Conservation (phyloP, 1,139 yeast genomes). For the Taphrina wiesneri region DNA sequence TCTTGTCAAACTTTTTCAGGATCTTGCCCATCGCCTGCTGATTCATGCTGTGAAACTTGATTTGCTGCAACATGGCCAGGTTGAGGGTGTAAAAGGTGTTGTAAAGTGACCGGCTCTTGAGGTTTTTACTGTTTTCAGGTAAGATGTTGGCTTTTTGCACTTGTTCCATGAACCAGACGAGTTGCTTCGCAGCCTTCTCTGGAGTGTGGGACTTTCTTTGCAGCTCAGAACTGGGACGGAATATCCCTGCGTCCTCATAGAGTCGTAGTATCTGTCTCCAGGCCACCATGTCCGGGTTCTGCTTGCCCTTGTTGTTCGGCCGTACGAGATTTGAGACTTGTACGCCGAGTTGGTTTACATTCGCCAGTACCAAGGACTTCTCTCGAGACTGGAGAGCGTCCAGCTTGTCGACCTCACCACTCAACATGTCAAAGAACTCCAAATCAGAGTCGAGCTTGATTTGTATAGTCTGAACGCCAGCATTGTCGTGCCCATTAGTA, state of each 20-base stretch:
- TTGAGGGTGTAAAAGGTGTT: slow-evolving; percentile 57
- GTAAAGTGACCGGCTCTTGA: slow-evolving; percentile 54
- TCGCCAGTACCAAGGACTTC: slow-evolving; percentile 43
- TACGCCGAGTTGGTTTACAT: slow-evolving; percentile 46
- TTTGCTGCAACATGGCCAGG: slow-evolving; percentile 56
- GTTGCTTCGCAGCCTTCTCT: slow-evolving; percentile 46
- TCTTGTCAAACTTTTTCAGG: slow-evolving; percentile 72
- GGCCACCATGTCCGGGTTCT: slow-evolving; percentile 60
- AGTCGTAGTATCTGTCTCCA: slow-evolving; percentile 70
- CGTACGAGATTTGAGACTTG: slow-evolving; percentile 53
- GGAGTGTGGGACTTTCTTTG: slow-evolving; percentile 52
- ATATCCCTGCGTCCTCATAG: slow-evolving; percentile 67
- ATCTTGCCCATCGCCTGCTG: slow-evolving; percentile 66
- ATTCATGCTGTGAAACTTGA: slow-evolving; percentile 65
- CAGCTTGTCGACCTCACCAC: slow-evolving; percentile 57
- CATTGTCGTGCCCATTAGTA: background rate
- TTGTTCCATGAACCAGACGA: slow-evolving; percentile 51
- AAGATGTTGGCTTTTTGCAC: slow-evolving; percentile 52
- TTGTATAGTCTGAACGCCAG: slow-evolving; percentile 41
- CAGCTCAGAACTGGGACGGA: slow-evolving; percentile 58
- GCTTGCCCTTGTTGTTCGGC: slow-evolving; percentile 47
- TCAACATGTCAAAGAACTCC: slow-evolving; percentile 60
- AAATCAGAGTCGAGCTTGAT: slow-evolving; percentile 49
- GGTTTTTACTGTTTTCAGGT: slow-evolving; percentile 50
- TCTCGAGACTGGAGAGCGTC: slow-evolving; percentile 53